These are phyloP conservation scores for Leccinum pellstonianum DNA, from an alignment of 768 basidiomycete species.

Conservation along the genomic window DNA sequence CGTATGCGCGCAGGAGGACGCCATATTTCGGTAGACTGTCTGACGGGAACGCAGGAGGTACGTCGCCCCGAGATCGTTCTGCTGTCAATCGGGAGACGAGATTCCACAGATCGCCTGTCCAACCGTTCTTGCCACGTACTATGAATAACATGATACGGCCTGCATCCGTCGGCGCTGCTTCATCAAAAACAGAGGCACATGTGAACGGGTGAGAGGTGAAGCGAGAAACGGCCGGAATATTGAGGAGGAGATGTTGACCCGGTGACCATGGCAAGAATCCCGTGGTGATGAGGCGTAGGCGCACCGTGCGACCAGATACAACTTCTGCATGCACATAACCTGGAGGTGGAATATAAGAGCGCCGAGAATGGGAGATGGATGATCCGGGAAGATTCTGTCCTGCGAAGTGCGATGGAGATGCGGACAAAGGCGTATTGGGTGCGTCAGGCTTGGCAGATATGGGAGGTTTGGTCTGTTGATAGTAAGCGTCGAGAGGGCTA, in stretches of 20 bases:
- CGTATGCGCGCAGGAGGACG: conserved; percentile 51
- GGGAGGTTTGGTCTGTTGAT: conserved; percentile 12
- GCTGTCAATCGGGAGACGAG: conserved; percentile 40
- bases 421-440: background rate
- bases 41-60: conserved; percentile 1
- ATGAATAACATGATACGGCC: conserved; percentile 62
- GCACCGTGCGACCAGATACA: conserved; percentile 66
- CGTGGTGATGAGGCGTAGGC: conserved; percentile 61
- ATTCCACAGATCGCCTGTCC: conserved; percentile 67
- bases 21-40: conserved; percentile 40
- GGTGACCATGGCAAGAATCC: conserved; percentile 64
- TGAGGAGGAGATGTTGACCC: conserved; percentile 76
- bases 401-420: background rate
- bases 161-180: conserved; percentile 40
- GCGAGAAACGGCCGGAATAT: conserved; percentile 59
- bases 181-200: conserved; percentile 57
- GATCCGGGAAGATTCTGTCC: background rate
- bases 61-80: conserved; percentile 33
- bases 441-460: conserved; percentile 1
- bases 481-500: conserved; percentile 28
- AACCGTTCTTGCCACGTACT: conserved; percentile 67
- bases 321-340: conserved; percentile 71
- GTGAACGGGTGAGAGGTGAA: conserved; percentile 76
- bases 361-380: background rate
- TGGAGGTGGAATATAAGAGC: conserved; percentile 49